Conservation (phyloP, 805 yeast genomes). For the Groenewaldozyma tartarivorans region DNA sequence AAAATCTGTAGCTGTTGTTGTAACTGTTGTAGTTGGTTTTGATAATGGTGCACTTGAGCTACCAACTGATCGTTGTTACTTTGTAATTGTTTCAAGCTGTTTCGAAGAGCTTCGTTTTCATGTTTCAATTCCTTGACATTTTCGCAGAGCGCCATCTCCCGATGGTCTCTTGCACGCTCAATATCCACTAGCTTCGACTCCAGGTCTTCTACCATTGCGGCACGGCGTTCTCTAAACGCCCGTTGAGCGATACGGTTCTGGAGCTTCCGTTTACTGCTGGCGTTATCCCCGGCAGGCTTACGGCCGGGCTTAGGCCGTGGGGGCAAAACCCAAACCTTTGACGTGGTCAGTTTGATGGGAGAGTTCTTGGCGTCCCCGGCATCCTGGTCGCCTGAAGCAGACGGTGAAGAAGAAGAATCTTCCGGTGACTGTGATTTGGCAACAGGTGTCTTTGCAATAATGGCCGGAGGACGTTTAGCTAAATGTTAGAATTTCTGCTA, state of each 20-base stretch:
- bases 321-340: conserved; percentile 76
- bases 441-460: no score
- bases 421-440: no score
- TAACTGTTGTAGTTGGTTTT: conserved; percentile 2
- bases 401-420: no score
- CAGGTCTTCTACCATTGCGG: conserved; percentile 69
- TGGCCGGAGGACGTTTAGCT: no score
- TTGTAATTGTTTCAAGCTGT: conserved; percentile 25
- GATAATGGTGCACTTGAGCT: background rate
- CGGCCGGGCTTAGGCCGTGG: conserved; percentile 65
- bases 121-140: conserved; percentile 18
- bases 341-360: conserved; percentile 31
- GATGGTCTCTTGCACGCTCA: conserved; percentile 54
- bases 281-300: conserved; percentile 63
- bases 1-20: conserved; percentile 49
- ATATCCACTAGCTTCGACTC: conserved; percentile 59
- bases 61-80: background rate
- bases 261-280: conserved; percentile 78
- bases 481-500: no score
- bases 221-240: conserved; percentile 81
- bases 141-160: conserved; percentile 28
- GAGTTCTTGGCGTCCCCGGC: no score
- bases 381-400: no score
- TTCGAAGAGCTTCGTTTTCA: conserved; percentile 30
- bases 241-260: conserved; percentile 92